A percentile compares a stretch with the other conserved stretches of the same genome.
phyloP scores from a whole-genome alignment of 148 eudicot genomes.

The Amaranthus palmeri region DNA sequence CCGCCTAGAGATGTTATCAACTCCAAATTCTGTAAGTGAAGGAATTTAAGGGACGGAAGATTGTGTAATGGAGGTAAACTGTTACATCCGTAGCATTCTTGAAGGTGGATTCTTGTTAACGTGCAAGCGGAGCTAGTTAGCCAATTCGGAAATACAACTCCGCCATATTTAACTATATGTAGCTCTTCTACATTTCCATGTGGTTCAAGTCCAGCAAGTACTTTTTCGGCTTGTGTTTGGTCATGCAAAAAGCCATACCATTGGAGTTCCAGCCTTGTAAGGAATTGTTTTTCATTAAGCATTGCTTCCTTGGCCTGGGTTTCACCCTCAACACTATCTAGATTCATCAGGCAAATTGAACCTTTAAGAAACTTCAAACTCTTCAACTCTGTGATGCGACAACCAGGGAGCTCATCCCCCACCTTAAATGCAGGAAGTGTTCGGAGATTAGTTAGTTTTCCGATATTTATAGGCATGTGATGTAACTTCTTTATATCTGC shows the following conservation, averaged over 20 bases:
- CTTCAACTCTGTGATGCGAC: no score
- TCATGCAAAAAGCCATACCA: background rate
- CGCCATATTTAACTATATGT: background rate
- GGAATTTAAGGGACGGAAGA: background rate
- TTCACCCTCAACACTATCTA: no score
- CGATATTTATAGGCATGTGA: no score
- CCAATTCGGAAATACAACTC: background rate
- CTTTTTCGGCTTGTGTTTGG: background rate
- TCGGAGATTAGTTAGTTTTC: no score
- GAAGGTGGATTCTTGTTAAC: background rate
- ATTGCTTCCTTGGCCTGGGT: no score
- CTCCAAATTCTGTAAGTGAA: background rate
- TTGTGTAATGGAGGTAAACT: background rate
- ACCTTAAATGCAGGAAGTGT: no score
- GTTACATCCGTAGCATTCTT: background rate
- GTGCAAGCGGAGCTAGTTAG: background rate
- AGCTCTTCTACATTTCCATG: background rate
- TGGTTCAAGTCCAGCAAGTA: background rate
- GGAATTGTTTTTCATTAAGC: no score
- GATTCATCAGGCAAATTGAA: no score
- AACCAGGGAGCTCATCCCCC: no score
- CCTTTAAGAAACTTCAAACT: no score
- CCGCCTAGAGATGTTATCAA: background rate
- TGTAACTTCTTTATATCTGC: no score
- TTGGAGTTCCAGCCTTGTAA: no score